A percentile compares a stretch with the other conserved stretches of the same genome.
Evolutionary conservation across 2,329 filamentous ascomycete species (phyloP).

Genomic region (Fusarium drepaniforme): DNA sequence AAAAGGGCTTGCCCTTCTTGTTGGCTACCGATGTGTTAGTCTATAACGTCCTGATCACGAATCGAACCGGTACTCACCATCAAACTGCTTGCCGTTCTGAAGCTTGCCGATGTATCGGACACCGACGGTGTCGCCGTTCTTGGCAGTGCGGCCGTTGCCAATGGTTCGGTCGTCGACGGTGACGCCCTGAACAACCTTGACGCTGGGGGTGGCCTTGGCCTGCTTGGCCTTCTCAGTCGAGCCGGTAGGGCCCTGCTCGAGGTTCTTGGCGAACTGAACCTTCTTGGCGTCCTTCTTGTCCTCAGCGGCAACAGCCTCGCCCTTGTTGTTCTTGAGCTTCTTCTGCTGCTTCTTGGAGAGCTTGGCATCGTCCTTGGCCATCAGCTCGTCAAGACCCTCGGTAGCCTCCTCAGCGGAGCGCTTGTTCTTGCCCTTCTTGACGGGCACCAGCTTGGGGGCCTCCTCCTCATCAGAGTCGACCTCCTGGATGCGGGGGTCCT

Average conservation of each 20-base stretch:
- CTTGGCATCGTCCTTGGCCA: slow-evolving; percentile 83
- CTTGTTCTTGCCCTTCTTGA: slow-evolving; percentile 91
- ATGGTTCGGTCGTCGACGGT: slow-evolving; percentile 96
- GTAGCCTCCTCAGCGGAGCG: slow-evolving; percentile 81
- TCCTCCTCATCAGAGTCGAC: slow-evolving; percentile 80
- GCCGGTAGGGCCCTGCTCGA: slow-evolving; percentile 94
- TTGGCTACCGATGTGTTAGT: slow-evolving; percentile 73
- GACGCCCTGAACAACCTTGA: slow-evolving; percentile 88
- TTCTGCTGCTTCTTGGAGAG: slow-evolving; percentile 97
- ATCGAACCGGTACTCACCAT: slow-evolving; percentile 71
- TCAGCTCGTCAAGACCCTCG: slow-evolving; percentile 84
- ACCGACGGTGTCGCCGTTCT: slow-evolving; percentile 90
- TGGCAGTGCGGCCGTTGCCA: slow-evolving; percentile 85
- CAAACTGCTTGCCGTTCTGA: slow-evolving; percentile 93
- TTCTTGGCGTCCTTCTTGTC: slow-evolving; percentile 81
- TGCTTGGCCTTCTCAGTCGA: slow-evolving; percentile 64
- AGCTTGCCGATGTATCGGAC: slow-evolving; percentile 99
- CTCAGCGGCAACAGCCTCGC: slow-evolving; percentile 78
- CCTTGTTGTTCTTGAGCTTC: slow-evolving; percentile 99
- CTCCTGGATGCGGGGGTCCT: slow-evolving; percentile 86
- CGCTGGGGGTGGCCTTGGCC: slow-evolving; percentile 67
- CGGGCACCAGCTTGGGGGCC: slow-evolving; percentile 69
- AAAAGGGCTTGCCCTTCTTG: slow-evolving; percentile 98
- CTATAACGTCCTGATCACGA: background rate
- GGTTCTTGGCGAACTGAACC: slow-evolving; percentile 98